Percentiles rank a stretch among this genome's conserved stretches.
phyloP scores from a whole-genome alignment of 441 rosid species.

The Daphne laureola region DNA sequence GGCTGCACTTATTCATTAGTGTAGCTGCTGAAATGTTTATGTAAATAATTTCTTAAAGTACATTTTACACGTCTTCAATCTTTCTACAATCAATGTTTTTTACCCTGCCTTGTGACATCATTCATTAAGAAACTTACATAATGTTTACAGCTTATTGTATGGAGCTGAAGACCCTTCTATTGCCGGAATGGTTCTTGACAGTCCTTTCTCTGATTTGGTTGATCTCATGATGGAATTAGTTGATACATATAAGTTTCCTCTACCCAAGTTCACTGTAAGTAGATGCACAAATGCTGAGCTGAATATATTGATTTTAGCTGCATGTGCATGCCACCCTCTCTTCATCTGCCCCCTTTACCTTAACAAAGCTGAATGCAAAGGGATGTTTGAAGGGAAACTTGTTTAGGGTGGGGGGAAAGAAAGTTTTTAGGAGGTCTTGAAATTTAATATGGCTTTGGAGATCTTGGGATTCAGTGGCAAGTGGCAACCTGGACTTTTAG shows the following conservation, averaged over 20 bases:
- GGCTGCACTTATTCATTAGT: too few species aligned
- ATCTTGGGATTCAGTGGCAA: too few species aligned
- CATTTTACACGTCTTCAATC: background rate
- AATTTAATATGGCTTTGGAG: too few species aligned
- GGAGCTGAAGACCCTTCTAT: constrained; percentile 97
- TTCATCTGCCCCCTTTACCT: too few species aligned
- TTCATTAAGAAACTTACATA: background rate
- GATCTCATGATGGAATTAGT: constrained; percentile 98
- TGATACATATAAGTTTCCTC: constrained; percentile 72
- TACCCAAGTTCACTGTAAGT: constrained; percentile 98
- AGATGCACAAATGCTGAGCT: background rate
- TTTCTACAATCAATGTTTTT: background rate
- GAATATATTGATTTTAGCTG: constrained; percentile 1
- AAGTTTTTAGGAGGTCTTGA: too few species aligned
- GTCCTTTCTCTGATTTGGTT: constrained; percentile 95
- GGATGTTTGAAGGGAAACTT: too few species aligned
- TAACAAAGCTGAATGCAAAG: too few species aligned
- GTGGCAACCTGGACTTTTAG: too few species aligned
- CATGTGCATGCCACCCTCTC: background rate
- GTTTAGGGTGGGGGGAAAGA: too few species aligned
- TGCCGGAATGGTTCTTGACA: constrained; percentile 97
- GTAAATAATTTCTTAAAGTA: background rate
- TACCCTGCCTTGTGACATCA: too few species aligned
- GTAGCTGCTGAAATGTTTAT: background rate
- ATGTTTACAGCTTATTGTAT: constrained; percentile 71